Evolutionary conservation across 352 stramenopile genomes (phyloP).

Genomic region (Elongisporangium senticosum): DNA sequence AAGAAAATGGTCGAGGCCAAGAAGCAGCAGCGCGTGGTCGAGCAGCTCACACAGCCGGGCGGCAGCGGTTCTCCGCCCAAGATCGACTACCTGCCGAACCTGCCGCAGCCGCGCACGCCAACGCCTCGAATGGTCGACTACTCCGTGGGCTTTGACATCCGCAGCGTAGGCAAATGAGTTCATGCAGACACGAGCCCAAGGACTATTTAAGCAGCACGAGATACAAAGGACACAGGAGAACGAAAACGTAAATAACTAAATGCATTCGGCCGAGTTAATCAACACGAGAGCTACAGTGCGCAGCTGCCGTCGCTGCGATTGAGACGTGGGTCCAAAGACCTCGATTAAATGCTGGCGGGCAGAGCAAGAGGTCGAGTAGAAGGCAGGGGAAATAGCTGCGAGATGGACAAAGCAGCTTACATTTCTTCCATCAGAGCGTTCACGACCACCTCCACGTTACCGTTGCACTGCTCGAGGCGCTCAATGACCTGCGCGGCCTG

Average conservation of each 20-base stretch:
- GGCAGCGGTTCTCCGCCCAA: conserved; percentile 2
- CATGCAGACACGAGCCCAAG: no score
- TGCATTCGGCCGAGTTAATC: not conserved
- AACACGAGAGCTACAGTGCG: not conserved
- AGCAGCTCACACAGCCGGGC: conserved; percentile 26
- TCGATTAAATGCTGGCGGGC: not conserved
- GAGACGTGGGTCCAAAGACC: not conserved
- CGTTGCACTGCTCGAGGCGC: conserved; percentile 71
- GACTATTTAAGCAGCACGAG: no score
- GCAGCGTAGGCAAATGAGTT: conserved; percentile 1
- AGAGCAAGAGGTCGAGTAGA: not conserved
- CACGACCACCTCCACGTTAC: conserved; percentile 76
- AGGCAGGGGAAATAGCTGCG: not conserved
- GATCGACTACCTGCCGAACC: conserved; percentile 18
- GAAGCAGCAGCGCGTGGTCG: conserved; percentile 50
- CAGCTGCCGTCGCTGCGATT: not conserved
- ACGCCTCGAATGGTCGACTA: conserved; percentile 29
- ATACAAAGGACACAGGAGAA: not conserved
- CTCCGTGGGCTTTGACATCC: conserved; percentile 73
- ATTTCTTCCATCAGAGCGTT: conserved; percentile 80
- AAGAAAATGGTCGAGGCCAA: conserved; percentile 58
- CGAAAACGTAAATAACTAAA: not conserved
- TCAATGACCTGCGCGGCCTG: conserved; percentile 44
- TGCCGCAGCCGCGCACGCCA: conserved; percentile 23
- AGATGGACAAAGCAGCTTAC: conserved; percentile 24